These are phyloP conservation scores for Gymnopus androsaceus DNA, from an alignment of 1,284 basidiomycete genomes.

Conservation along the genomic window DNA sequence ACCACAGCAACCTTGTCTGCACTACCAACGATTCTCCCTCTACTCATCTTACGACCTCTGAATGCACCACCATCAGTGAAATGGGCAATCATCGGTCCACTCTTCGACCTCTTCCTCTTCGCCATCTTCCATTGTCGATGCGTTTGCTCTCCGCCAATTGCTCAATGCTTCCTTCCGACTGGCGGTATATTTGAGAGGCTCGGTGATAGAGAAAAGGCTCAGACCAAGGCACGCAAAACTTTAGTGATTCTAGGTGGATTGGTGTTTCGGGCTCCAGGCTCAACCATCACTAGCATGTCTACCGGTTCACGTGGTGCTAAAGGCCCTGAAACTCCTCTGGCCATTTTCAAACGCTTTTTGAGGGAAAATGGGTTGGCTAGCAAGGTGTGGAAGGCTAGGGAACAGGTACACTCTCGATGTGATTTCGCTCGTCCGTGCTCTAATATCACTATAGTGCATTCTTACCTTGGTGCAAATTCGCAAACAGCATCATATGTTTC, in stretches of 20 bases:
- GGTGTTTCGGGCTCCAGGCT: slow-evolving; percentile 58
- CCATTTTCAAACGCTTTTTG: slow-evolving; percentile 76
- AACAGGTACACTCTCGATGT: slow-evolving; percentile 56
- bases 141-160: slow-evolving; percentile 61
- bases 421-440: background rate
- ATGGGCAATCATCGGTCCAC: slow-evolving; percentile 44
- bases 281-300: slow-evolving; percentile 40
- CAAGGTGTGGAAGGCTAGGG: slow-evolving; percentile 81
- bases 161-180: slow-evolving; percentile 69
- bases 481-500: slow-evolving; percentile 68
- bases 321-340: slow-evolving; percentile 73
- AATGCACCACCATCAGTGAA: slow-evolving; percentile 32
- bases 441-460: slow-evolving; percentile 52
- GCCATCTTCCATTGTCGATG: slow-evolving; percentile 48
- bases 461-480: slow-evolving; percentile 70
- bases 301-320: slow-evolving; percentile 62
- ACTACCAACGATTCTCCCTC: slow-evolving; percentile 62
- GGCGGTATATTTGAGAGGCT: slow-evolving; percentile 82
- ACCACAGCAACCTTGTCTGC: slow-evolving; percentile 71
- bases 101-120: slow-evolving; percentile 51
- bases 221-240: slow-evolving; percentile 75
- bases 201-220: slow-evolving; percentile 76
- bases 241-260: slow-evolving; percentile 71
- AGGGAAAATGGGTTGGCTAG: slow-evolving; percentile 74
- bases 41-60: slow-evolving; percentile 50